phyloP scores from a whole-genome alignment of 306 rosid species.

The Medicago ruthenica region DNA sequence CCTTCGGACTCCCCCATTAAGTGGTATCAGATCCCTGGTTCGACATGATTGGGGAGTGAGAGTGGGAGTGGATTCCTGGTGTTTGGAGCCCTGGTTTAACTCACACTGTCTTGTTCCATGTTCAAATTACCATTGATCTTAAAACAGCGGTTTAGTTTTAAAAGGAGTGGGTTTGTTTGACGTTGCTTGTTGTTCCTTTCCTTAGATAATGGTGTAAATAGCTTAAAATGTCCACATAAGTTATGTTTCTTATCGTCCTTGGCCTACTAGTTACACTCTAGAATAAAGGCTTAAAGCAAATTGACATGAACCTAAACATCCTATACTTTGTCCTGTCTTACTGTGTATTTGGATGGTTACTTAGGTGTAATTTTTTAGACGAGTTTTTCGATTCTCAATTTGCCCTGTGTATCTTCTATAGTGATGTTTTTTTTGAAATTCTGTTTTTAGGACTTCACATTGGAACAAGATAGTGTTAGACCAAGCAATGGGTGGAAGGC shows the following conservation, averaged over 20 bases:
- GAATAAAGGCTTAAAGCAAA: constrained; percentile 26
- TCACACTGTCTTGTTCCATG: background rate
- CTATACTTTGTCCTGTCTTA: constrained; percentile 6
- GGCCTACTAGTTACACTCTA: background rate
- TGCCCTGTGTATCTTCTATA: constrained; percentile 2
- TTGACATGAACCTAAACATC: constrained; percentile 3
- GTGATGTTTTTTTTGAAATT: constrained; percentile 36
- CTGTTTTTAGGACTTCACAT: constrained; percentile 78
- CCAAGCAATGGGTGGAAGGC: constrained; percentile 98
- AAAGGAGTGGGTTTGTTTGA: background rate
- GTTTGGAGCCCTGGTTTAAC: too few relatives aligned
- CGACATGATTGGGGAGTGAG: too few relatives aligned
- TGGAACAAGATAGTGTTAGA: constrained; percentile 82
- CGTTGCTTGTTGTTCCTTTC: background rate
- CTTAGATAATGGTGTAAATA: background rate
- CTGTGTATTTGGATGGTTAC: background rate
- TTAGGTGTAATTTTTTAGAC: constrained; percentile 7
- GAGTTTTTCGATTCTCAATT: constrained; percentile 8
- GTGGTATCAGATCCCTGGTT: too few relatives aligned
- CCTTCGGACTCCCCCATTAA: too few relatives aligned
- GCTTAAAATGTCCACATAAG: background rate
- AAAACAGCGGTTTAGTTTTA: background rate
- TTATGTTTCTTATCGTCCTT: constrained; percentile 15
- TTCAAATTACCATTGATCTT: background rate
- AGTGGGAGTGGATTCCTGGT: too few relatives aligned